Evolutionary conservation across 441 rosid species (phyloP), one percentile per base, ranked within the genome.

Genomic region (Populus hybrid): DNA sequence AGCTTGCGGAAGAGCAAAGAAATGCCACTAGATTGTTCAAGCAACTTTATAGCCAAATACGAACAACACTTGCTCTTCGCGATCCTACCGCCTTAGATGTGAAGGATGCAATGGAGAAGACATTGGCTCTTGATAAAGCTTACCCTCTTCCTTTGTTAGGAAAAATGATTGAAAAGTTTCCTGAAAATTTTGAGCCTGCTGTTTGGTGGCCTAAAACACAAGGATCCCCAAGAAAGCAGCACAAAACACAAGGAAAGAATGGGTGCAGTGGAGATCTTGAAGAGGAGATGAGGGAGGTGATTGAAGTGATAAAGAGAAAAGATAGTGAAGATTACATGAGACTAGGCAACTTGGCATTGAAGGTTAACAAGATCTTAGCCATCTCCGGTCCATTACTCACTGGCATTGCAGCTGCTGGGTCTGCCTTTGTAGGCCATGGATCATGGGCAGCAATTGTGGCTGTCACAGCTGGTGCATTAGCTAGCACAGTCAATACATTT

Each of bases 111-210:
- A 87, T 85, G 81, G 82, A 87, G 35, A 88, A 81, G 34, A 90
- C 91, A 5, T 79, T 93, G 80, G 90, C 91, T 1, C 83, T 93
- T 18, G 98, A 92, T 74, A 84, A 77, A 81, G 95, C 98, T 72
- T 93, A 85, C 76, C 96, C 95, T 20, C 91, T 90, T 80, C 88
- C 92, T 14, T 76, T 92, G 34, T 42, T 93, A 0, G 95, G 95
- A 16, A 79, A 79, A 61, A 90, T 92, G 97, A 85, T 94, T 8
- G 89, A 91, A 3, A 94, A 94, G 32, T 91, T 88, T 78, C 98
- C 95, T 0, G 36, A 46, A 11, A 78, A 72, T 23, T 83, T 93
- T 16, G 81, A 88, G 78, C 91, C 98, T 3, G 86, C 95, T 18
- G 85, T 72, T 24, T 93, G 98, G 97, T 92, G 98, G 95, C 90